These are phyloP conservation scores for Phalaenopsis hybrid DNA, from an alignment of 116 monocot genomes.

Conservation along the genomic window DNA sequence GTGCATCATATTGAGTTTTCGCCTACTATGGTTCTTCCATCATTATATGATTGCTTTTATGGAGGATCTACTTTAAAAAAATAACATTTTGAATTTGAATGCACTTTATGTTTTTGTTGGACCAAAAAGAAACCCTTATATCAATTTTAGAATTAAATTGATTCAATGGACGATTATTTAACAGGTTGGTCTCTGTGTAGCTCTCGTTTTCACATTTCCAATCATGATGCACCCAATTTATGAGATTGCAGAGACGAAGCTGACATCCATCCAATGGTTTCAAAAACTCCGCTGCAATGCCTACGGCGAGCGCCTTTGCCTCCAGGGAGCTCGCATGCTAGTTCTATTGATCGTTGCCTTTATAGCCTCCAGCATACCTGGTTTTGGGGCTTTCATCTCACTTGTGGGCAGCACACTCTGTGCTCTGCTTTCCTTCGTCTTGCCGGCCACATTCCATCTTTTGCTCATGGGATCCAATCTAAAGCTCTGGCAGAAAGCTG, in stretches of 20 bases:
- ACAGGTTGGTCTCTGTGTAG: slow-evolving; percentile 84
- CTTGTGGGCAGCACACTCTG: slow-evolving; percentile 80
- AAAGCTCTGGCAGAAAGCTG: slow-evolving; percentile 23
- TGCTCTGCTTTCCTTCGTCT: slow-evolving; percentile 76
- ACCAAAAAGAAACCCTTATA: background rate
- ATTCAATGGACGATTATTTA: background rate
- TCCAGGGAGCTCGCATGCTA: slow-evolving; percentile 42
- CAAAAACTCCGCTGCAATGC: slow-evolving; percentile 30
- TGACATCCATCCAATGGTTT: slow-evolving; percentile 43
- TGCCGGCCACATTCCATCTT: slow-evolving; percentile 81
- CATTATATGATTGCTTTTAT: background rate
- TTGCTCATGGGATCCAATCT: slow-evolving; percentile 48
- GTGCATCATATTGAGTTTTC: background rate
- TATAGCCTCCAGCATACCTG: slow-evolving; percentile 69
- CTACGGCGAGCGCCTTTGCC: slow-evolving; percentile 26
- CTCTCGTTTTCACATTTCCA: slow-evolving; percentile 82
- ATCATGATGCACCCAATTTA: slow-evolving; percentile 97
- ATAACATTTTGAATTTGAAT: background rate
- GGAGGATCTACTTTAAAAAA: background rate
- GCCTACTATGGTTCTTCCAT: background rate
- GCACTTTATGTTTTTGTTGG: background rate
- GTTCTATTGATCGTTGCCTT: slow-evolving; percentile 26
- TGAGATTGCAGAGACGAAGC: slow-evolving; percentile 58
- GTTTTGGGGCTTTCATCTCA: slow-evolving; percentile 75
- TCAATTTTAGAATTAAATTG: background rate